Evolutionary conservation across 75 land plant species (phyloP), one percentile per base, ranked within the genome.

Genomic region (Picea glauca): DNA sequence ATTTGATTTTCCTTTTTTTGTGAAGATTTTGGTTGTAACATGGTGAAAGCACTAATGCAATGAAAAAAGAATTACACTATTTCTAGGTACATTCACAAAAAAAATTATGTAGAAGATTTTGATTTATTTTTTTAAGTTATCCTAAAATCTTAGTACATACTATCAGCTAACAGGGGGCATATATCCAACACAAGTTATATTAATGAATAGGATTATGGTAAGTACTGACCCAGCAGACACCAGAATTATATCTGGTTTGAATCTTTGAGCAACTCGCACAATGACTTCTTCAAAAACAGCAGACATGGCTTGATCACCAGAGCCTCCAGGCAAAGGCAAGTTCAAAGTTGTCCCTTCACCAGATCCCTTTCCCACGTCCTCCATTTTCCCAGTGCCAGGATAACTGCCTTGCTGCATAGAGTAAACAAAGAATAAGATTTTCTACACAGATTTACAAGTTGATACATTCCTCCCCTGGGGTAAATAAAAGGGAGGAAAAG

Each of bases 281-380:
- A 96, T 94, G 72, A 96, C 87, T 80, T 94, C 95, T 76, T 96
- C 90, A 87, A 96, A 92, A 23, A 90, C 91, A 75, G 79, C 63
- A 62, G 90, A 86, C 95, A 96, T 94, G 54, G 95, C 78, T 70
- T 56, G 76, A 78, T 96, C 92, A 64, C 99, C 99, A 23, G 98
- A 92, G 1, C 99, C 99, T 81, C 98, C 98, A 23, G 99, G 99
- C 76, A 96, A 78, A 60, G 99, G 99, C 58, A 96, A 72, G 79
- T 96, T 96, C 17, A 96, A 77, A n/a, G 92, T 96, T 65, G 94
- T 74, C 68, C 99, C 99, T 82, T 96, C 99, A 64, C 99, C 99
- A 79, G 80, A 80, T 54, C 99, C 98, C 64, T 76, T 77, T 62
- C 99, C 99, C 78, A 92, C 83, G 60, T 92, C 91, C 62, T 87